Conservation (phyloP, 2,329 filamentous ascomycete genomes). For the Neopestalotiopsis sp. region DNA sequence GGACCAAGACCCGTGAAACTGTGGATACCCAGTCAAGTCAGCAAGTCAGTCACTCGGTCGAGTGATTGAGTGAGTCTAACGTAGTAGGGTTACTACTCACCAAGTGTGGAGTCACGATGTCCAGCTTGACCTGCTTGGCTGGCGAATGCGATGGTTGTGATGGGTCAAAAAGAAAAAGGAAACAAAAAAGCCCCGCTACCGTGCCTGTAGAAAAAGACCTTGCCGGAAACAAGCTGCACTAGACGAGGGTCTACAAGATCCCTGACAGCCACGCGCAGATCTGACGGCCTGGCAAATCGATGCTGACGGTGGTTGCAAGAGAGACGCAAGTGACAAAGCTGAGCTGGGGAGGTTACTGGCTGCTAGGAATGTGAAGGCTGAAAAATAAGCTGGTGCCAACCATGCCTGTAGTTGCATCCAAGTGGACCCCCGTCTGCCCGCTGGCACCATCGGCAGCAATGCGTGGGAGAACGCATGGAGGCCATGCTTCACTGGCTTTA, state of each 20-base stretch:
- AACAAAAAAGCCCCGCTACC: neutral
- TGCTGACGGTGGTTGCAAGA: conserved; percentile 14
- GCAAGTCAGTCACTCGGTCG: too few relatives aligned
- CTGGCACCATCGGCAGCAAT: conserved; percentile 16
- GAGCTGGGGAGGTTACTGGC: neutral
- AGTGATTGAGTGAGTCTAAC: neutral
- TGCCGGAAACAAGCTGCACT: conserved; percentile 31
- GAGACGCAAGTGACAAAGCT: neutral
- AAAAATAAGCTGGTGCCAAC: neutral
- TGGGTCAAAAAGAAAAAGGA: neutral
- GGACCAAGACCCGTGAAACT: conserved; percentile 11
- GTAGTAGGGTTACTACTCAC: neutral
- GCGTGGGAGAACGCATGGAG: conserved; percentile 15
- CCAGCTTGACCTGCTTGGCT: neutral
- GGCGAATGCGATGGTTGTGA: neutral
- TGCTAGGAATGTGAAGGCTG: neutral
- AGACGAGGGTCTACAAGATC: conserved; percentile 34
- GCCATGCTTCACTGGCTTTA: neutral
- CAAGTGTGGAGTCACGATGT: neutral
- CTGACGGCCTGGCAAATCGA: conserved; percentile 23
- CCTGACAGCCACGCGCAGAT: conserved; percentile 46
- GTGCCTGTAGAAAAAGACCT: conserved; percentile 3
- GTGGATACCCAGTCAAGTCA: neutral
- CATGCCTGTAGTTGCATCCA: conserved; percentile 16
- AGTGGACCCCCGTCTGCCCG: neutral